A percentile compares a stretch with the other conserved stretches of the same genome.
phyloP scores from a whole-genome alignment of 352 stramenopile species.

The Elongisporangium prolatum region DNA sequence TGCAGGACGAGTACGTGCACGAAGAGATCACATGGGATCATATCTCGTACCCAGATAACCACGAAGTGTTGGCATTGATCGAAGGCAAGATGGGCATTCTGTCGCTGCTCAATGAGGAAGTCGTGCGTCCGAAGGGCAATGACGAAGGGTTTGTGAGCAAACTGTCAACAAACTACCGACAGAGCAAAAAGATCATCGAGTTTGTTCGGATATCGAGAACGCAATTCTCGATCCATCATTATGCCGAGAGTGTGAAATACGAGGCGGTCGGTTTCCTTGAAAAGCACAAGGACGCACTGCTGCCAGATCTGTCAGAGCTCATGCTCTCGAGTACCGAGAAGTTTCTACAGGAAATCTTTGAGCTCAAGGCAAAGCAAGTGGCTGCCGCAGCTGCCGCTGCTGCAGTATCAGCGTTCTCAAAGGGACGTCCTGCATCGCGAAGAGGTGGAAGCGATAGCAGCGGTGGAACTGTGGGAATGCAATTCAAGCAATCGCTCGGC shows the following conservation, averaged over 20 bases:
- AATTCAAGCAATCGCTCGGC: constrained; percentile 76
- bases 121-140: constrained; percentile 69
- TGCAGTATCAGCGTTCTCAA: constrained; percentile 19
- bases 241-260: constrained; percentile 92
- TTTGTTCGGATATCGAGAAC: constrained; percentile 66
- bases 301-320: constrained; percentile 87
- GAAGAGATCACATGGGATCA: constrained; percentile 77
- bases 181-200: constrained; percentile 56
- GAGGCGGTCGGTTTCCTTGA: constrained; percentile 89
- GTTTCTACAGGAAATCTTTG: constrained; percentile 61
- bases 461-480: constrained; percentile 58
- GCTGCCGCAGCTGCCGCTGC: constrained; percentile 12
- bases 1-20: constrained; percentile 58
- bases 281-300: constrained; percentile 93
- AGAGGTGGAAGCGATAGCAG: constrained; percentile 21
- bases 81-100: constrained; percentile 77
- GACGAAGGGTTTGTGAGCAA: constrained; percentile 67
- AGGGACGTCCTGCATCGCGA: constrained; percentile 6
- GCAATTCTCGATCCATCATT: constrained; percentile 92
- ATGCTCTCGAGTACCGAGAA: constrained; percentile 45
- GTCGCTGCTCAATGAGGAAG: constrained; percentile 83
- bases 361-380: constrained; percentile 30
- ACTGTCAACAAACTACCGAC: constrained; percentile 37
- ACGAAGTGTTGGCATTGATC: constrained; percentile 63
- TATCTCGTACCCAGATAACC: constrained; percentile 82